Conservation (phyloP, 805 yeast genomes). For the Hanseniaspora valbyensis region DNA sequence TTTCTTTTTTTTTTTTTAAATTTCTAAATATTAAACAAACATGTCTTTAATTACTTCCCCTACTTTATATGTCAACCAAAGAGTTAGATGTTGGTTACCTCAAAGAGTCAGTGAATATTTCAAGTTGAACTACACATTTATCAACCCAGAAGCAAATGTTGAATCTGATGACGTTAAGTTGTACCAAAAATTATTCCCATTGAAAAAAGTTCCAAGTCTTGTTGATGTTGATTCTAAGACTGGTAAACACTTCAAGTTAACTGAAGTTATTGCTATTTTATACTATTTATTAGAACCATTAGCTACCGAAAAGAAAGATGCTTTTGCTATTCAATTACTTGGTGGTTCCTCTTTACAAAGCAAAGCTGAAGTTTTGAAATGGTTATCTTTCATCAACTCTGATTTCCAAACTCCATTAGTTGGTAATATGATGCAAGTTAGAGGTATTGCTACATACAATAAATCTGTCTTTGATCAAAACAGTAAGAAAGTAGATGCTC, state of each 20-base stretch:
- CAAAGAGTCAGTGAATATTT: slow-evolving; percentile 45
- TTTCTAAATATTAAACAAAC: too few relatives aligned
- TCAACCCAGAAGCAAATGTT: slow-evolving; percentile 34
- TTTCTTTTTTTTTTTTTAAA: background rate
- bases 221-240: slow-evolving; percentile 32
- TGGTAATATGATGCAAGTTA: slow-evolving; percentile 14
- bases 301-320: slow-evolving; percentile 38
- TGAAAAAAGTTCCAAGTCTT: slow-evolving; percentile 56
- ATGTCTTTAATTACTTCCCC: slow-evolving; percentile 7
- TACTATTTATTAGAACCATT: slow-evolving; percentile 37
- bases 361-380: slow-evolving; percentile 52
- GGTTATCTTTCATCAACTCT: slow-evolving; percentile 65
- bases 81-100: slow-evolving; percentile 26
- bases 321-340: slow-evolving; percentile 14
- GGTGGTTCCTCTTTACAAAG: slow-evolving; percentile 46
- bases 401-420: slow-evolving; percentile 45
- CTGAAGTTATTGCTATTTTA: slow-evolving; percentile 55
- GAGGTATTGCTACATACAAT: slow-evolving; percentile 66
- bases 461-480: slow-evolving; percentile 47
- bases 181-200: slow-evolving; percentile 41
- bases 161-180: slow-evolving; percentile 31
- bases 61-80: slow-evolving; percentile 33
- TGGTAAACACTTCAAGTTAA: slow-evolving; percentile 60
- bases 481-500: slow-evolving; percentile 27
- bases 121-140: slow-evolving; percentile 44